A percentile compares a stretch with the other conserved stretches of the same genome.
phyloP scores from a whole-genome alignment of 129 eudicot species.

The Flaveria ramosissima region DNA sequence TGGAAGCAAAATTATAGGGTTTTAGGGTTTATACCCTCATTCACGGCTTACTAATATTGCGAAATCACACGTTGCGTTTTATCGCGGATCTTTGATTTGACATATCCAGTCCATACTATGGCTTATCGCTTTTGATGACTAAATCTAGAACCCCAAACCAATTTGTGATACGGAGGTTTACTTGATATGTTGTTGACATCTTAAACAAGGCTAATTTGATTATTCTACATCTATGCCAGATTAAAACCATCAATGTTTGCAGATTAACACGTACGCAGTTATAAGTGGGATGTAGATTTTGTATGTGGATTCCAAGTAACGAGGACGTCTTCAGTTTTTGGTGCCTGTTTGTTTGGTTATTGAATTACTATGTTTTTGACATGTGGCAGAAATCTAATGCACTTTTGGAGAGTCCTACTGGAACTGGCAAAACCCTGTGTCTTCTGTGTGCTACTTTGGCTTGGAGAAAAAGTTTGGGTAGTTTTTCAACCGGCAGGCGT shows the following conservation, averaged over 20 bases:
- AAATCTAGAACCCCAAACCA: not conserved
- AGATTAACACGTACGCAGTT: not conserved
- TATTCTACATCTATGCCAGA: not conserved
- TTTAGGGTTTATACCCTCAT: not conserved
- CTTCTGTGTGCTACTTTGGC: conserved; percentile 97
- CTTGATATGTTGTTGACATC: not conserved
- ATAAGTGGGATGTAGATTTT: not conserved
- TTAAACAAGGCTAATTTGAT: not conserved
- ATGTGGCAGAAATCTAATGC: conserved; percentile 71
- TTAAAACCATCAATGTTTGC: not conserved
- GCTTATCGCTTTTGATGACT: not conserved
- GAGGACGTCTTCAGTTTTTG: not conserved
- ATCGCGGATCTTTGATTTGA: not conserved
- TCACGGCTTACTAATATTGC: not conserved
- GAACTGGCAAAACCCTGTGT: conserved; percentile 96
- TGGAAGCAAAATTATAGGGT: not conserved
- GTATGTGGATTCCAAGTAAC: not conserved
- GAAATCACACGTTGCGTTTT: not conserved
- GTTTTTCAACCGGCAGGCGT: conserved; percentile 55
- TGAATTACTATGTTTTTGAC: conserved; percentile 14
- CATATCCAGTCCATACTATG: not conserved
- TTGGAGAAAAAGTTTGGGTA: conserved; percentile 92
- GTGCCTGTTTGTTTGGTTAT: conserved; percentile 5
- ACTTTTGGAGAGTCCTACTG: conserved; percentile 89
- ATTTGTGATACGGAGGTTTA: not conserved